A percentile compares a stretch with the other conserved stretches of the same genome.
Conservation (phyloP, 345 rosid species). For the Capsella bursapastoris region DNA sequence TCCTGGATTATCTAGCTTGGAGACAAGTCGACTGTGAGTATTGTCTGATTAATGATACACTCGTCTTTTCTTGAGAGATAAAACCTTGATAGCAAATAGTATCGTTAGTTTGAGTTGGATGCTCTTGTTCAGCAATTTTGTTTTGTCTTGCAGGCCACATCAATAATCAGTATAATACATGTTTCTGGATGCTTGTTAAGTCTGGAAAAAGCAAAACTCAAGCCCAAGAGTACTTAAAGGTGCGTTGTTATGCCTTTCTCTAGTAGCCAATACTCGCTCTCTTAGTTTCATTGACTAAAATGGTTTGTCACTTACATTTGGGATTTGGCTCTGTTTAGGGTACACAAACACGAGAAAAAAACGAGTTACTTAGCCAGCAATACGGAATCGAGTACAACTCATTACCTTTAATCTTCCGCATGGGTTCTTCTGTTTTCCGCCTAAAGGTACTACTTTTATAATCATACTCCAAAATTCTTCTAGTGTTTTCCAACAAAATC, state of each 20-base stretch:
- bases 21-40: conserved; percentile 95
- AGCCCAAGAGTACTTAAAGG: conserved; percentile 77
- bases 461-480: not conserved
- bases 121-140: not conserved
- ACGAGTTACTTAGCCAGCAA: conserved; percentile 57
- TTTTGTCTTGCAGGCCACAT: conserved; percentile 67
- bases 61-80: not conserved
- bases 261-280: not conserved
- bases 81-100: not conserved
- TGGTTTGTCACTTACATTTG: not conserved
- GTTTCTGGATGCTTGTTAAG: conserved; percentile 90
- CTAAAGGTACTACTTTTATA: conserved; percentile 30
- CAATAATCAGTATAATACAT: conserved; percentile 90
- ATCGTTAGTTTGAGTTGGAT: not conserved
- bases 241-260: conserved; percentile 19
- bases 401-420: conserved; percentile 64
- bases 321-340: conserved; percentile 49
- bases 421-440: conserved; percentile 73
- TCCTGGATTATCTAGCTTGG: conserved; percentile 85
- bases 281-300: not conserved
- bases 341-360: conserved; percentile 74
- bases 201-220: conserved; percentile 75
- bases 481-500: not conserved
- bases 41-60: not conserved
- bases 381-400: conserved; percentile 65